phyloP scores from a whole-genome alignment of 164 flowering plant genomes.

The Pachysandra terminalis region DNA sequence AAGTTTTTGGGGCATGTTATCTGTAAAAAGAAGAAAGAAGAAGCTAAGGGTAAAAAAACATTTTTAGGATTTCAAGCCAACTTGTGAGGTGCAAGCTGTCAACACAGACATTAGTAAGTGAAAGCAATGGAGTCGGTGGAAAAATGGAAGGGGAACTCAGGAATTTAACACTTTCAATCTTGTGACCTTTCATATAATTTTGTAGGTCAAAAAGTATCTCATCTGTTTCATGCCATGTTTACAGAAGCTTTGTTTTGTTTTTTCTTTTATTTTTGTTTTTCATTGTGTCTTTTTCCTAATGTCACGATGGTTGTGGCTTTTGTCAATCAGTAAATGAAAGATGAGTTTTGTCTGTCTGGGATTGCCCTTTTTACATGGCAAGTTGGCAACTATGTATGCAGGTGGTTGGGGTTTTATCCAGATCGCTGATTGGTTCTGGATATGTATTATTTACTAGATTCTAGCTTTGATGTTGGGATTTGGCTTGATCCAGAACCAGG shows the following conservation, averaged over 20 bases:
- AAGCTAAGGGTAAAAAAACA: neutral
- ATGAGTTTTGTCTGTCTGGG: no score
- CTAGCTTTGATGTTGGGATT: no score
- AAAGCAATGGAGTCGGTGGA: neutral
- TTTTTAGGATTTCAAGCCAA: neutral
- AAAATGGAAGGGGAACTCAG: neutral
- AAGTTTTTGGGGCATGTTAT: neutral
- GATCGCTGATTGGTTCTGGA: no score
- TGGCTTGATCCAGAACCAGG: no score
- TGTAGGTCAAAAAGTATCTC: neutral
- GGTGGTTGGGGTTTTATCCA: no score
- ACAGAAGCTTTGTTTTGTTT: neutral
- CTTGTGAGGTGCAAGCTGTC: constrained; percentile 5
- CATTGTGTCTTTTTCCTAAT: no score
- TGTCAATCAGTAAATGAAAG: no score
- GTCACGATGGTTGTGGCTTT: no score
- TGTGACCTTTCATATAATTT: constrained; percentile 3
- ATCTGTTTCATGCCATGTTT: constrained; percentile 5
- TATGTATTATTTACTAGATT: no score
- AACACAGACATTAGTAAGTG: neutral
- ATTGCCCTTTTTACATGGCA: no score
- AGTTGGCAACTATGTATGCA: no score
- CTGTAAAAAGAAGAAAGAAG: neutral
- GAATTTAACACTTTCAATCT: constrained; percentile 5
- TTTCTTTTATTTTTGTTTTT: no score